phyloP scores from a whole-genome alignment of 2,329 filamentous ascomycete species.

The Stachybotrys chlorohalonatus region DNA sequence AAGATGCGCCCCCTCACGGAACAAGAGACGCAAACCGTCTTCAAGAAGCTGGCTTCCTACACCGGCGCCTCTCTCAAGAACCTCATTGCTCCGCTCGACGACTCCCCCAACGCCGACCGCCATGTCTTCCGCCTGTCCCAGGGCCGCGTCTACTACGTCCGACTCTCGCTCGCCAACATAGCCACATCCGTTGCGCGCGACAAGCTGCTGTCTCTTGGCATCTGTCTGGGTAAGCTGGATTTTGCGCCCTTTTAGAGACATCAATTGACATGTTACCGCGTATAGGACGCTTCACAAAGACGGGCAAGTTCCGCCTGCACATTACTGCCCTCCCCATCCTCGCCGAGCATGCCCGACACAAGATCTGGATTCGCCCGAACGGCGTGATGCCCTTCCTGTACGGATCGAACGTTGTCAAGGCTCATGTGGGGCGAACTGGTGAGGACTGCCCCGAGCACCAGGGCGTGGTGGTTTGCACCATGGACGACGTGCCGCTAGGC shows the following conservation, averaged over 20 bases:
- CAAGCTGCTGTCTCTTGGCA: constrained; percentile 78
- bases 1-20: constrained; percentile 75
- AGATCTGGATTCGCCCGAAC: constrained; percentile 94
- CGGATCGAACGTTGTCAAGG: constrained; percentile 74
- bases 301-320: constrained; percentile 89
- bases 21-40: constrained; percentile 69
- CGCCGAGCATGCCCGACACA: constrained; percentile 85
- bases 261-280: constrained; percentile 4
- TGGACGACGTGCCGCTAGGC: constrained; percentile 89
- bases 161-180: constrained; percentile 81
- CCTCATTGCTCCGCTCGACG: constrained; percentile 65
- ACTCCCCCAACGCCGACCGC: constrained; percentile 61
- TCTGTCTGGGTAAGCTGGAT: constrained; percentile 54
- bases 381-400: constrained; percentile 98
- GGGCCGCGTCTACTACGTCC: constrained; percentile 84
- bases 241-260: neutral
- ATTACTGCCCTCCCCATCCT: constrained; percentile 84
- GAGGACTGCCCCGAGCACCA: constrained; percentile 92
- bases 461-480: constrained; percentile 80
- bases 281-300: constrained; percentile 87
- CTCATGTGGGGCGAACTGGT: constrained; percentile 67
- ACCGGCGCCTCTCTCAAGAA: constrained; percentile 79
- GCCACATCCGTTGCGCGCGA: constrained; percentile 78
- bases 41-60: constrained; percentile 90
- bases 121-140: constrained; percentile 81